Evolutionary conservation across 2,329 filamentous ascomycete genomes (phyloP).

Genomic region (Fusarium camptoceras): DNA sequence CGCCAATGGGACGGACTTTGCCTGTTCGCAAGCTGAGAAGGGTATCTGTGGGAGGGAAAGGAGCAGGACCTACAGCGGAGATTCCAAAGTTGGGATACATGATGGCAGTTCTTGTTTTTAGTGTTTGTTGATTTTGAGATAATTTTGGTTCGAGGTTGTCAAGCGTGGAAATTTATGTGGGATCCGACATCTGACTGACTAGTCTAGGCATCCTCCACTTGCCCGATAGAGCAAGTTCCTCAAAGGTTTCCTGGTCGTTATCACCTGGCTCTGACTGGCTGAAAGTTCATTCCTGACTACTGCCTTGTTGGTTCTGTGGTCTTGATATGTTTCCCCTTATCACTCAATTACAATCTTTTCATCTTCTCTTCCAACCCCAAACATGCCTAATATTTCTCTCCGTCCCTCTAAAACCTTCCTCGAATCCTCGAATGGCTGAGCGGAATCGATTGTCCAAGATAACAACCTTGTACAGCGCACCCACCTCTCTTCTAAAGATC

Average conservation of each 20-base stretch:
- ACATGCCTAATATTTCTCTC: slow-evolving; percentile 4
- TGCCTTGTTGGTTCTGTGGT: background rate
- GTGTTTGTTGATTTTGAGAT: background rate
- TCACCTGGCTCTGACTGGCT: background rate
- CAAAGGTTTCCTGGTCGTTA: slow-evolving; percentile 8
- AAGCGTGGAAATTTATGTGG: background rate
- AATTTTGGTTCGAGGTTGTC: background rate
- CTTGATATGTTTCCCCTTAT: background rate
- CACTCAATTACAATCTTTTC: slow-evolving; percentile 16
- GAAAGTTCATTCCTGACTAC: background rate
- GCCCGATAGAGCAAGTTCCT: slow-evolving; percentile 16
- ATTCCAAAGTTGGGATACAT: slow-evolving; percentile 1
- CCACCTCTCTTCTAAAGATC: background rate
- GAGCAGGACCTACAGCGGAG: slow-evolving; percentile 25
- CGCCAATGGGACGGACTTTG: slow-evolving; percentile 28
- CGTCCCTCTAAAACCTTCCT: background rate
- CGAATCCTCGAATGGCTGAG: background rate
- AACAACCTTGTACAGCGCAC: background rate
- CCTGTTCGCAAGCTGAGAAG: slow-evolving; percentile 35
- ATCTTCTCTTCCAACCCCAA: slow-evolving; percentile 8
- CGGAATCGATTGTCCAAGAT: background rate
- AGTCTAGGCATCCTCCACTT: slow-evolving; percentile 14
- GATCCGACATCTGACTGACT: background rate
- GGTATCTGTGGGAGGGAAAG: slow-evolving; percentile 27
- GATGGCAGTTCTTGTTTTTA: background rate